Conservation (phyloP, 148 eudicot species). For the Nepenthes gracilis region DNA sequence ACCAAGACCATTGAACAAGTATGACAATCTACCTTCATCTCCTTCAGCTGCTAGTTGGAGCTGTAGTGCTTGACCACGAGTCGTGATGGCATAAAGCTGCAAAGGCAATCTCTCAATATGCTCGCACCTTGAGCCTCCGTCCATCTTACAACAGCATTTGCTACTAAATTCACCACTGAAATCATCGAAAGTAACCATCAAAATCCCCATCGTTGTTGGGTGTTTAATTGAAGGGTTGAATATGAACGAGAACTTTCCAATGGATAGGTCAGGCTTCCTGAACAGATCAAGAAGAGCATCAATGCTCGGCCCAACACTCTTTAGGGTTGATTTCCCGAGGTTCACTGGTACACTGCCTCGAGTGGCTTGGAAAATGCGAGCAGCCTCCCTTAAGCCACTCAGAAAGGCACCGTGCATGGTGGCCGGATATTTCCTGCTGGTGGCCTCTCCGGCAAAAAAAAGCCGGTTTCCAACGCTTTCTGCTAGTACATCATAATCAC, state of each 20-base stretch:
- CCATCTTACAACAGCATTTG: slow-evolving; percentile 18
- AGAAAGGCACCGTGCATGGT: slow-evolving; percentile 95
- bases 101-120: slow-evolving; percentile 26
- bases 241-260: slow-evolving; percentile 51
- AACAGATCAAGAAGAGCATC: slow-evolving; percentile 44
- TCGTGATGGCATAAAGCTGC: slow-evolving; percentile 49
- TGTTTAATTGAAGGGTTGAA: slow-evolving; percentile 49
- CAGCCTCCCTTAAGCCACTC: slow-evolving; percentile 89
- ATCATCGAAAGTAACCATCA: slow-evolving; percentile 41
- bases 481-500: slow-evolving; percentile 73
- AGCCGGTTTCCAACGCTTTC: slow-evolving; percentile 57
- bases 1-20: slow-evolving; percentile 41
- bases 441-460: slow-evolving; percentile 91
- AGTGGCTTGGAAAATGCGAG: slow-evolving; percentile 40
- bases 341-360: slow-evolving; percentile 20
- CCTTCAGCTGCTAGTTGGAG: slow-evolving; percentile 45
- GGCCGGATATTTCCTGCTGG: slow-evolving; percentile 70
- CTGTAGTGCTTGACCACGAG: slow-evolving; percentile 63
- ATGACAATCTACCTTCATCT: slow-evolving; percentile 32
- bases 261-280: slow-evolving; percentile 58
- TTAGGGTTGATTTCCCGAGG: slow-evolving; percentile 30
- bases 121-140: slow-evolving; percentile 19
- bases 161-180: slow-evolving; percentile 14
- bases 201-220: slow-evolving; percentile 41
- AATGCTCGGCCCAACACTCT: slow-evolving; percentile 27